phyloP scores from a whole-genome alignment of 208 protist genomes.

The Leishmania tropica region DNA sequence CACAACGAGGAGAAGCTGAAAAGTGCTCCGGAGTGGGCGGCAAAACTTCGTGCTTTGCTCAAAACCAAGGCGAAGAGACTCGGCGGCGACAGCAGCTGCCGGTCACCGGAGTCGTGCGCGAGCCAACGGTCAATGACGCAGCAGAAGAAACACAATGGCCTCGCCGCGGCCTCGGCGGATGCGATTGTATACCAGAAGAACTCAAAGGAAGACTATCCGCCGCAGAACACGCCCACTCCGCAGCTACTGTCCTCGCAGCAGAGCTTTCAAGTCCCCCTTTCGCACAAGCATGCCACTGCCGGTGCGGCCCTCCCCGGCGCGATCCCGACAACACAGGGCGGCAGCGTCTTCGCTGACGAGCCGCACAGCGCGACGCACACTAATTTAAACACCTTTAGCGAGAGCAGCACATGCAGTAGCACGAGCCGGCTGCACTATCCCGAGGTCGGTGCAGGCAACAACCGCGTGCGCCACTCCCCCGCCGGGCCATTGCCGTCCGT shows the following conservation, averaged over 20 bases:
- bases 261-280: background rate
- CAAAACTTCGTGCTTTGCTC: constrained; percentile 37
- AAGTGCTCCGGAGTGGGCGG: constrained; percentile 33
- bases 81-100: background rate
- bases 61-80: constrained; percentile 16
- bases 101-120: constrained; percentile 4
- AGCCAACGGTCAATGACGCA: constrained; percentile 14
- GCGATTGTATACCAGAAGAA: constrained; percentile 28
- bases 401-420: constrained; percentile 24
- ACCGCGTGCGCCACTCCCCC: constrained; percentile 8
- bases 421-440: constrained; percentile 21
- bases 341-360: background rate
- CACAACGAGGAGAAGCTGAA: constrained; percentile 35
- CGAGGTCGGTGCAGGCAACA: constrained; percentile 32
- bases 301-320: background rate
- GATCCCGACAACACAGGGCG: background rate
- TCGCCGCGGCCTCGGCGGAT: constrained; percentile 46
- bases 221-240: background rate
- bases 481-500: background rate
- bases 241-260: constrained; percentile 3
- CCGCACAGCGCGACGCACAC: background rate
- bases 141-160: constrained; percentile 38
- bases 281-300: background rate
- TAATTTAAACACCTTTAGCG: background rate
- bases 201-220: constrained; percentile 3